A percentile compares a stretch with the other conserved stretches of the same genome.
Evolutionary conservation across 1,139 yeast genomes (phyloP).

Genomic region (Diutina rugosa): DNA sequence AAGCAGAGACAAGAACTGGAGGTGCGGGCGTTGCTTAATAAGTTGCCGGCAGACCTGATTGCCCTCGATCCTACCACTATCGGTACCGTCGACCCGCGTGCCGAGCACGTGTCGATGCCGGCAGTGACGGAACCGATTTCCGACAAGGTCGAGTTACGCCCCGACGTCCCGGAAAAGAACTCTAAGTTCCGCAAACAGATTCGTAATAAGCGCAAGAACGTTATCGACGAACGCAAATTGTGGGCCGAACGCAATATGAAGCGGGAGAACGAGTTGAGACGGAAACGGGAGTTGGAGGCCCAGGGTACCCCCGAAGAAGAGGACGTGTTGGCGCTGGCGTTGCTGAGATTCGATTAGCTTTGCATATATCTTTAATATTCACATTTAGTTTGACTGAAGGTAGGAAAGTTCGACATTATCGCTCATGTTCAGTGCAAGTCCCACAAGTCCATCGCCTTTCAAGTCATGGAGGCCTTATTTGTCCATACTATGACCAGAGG

Average conservation of each 20-base stretch:
- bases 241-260: conserved; percentile 69
- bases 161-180: conserved; percentile 65
- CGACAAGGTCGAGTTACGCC: conserved; percentile 32
- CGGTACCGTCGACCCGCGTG: conserved; percentile 72
- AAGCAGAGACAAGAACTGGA: conserved; percentile 92
- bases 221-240: conserved; percentile 76
- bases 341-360: conserved; percentile 33
- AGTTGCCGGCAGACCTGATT: conserved; percentile 86
- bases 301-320: conserved; percentile 41
- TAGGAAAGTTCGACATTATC: no score
- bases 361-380: not conserved
- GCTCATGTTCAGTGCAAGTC: no score
- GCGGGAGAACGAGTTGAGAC: conserved; percentile 64
- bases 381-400: no score
- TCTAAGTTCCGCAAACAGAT: conserved; percentile 71
- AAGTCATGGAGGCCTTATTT: no score
- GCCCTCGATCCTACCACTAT: conserved; percentile 79
- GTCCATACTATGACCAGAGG: no score
- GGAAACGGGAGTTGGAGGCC: conserved; percentile 31
- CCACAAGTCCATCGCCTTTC: no score
- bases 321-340: conserved; percentile 42
- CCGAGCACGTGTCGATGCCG: conserved; percentile 36
- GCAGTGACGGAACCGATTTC: conserved; percentile 33
- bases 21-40: conserved; percentile 75
- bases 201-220: conserved; percentile 78